These are phyloP conservation scores for Acanthochlamys bracteata DNA, from an alignment of 106 monocot genomes.

Conservation along the genomic window DNA sequence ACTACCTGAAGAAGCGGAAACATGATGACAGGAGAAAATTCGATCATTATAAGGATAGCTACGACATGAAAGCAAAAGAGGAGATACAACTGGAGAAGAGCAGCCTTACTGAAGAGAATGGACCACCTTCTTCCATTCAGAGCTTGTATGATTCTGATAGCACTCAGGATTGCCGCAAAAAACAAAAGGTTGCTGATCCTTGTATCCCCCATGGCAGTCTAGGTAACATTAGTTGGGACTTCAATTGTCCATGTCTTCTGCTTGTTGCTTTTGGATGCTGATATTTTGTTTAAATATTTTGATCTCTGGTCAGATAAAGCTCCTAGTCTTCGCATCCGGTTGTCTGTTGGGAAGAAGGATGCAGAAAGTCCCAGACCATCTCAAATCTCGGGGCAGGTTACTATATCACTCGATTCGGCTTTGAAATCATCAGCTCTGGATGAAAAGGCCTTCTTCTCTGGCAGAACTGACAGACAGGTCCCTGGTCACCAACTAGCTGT, in stretches of 20 bases:
- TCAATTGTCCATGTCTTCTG: background rate
- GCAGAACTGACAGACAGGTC: slow-evolving; percentile 7
- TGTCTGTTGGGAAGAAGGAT: slow-evolving; percentile 15
- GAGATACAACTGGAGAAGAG: slow-evolving; percentile 49
- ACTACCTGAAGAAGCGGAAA: slow-evolving; percentile 27
- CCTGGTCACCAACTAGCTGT: background rate
- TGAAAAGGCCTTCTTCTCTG: slow-evolving; percentile 40
- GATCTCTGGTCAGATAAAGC: slow-evolving; percentile 9
- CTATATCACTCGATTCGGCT: background rate
- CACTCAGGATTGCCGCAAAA: slow-evolving; percentile 57
- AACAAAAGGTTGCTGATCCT: slow-evolving; percentile 10
- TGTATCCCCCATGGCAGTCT: slow-evolving; percentile 4
- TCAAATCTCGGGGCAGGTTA: background rate
- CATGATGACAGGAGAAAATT: slow-evolving; percentile 7
- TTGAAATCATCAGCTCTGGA: background rate
- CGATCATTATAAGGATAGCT: background rate
- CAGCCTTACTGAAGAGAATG: slow-evolving; percentile 67
- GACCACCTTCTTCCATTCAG: slow-evolving; percentile 10
- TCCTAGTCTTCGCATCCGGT: slow-evolving; percentile 33
- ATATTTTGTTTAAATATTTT: background rate
- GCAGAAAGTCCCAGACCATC: background rate
- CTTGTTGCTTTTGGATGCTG: background rate
- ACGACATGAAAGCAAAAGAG: background rate
- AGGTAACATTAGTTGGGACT: slow-evolving; percentile 13
- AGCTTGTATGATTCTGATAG: slow-evolving; percentile 33